phyloP scores from a whole-genome alignment of 1,284 basidiomycete species.

The Meripilus lineatus region DNA sequence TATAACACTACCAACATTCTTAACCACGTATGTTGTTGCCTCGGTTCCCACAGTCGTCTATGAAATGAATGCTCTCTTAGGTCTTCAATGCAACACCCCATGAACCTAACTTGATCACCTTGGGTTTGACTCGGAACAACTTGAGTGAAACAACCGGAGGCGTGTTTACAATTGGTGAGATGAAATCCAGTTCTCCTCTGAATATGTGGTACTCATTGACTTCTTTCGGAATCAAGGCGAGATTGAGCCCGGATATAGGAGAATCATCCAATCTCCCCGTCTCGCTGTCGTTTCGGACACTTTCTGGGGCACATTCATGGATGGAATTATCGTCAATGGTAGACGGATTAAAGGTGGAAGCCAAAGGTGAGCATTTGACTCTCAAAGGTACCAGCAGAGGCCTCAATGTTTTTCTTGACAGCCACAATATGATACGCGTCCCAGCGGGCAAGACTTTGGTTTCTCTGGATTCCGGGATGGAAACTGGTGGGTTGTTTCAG shows the following conservation, averaged over 20 bases:
- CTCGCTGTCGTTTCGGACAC: background rate
- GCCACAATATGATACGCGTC: too few relatives aligned
- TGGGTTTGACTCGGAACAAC: background rate
- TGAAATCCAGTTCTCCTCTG: background rate
- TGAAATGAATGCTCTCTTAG: too few relatives aligned
- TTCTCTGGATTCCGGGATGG: constrained; percentile 11
- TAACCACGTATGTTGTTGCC: background rate
- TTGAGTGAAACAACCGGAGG: background rate
- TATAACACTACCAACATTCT: too few relatives aligned
- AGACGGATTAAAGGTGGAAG: constrained; percentile 4
- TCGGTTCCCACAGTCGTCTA: background rate
- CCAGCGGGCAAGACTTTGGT: constrained; percentile 4
- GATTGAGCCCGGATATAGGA: background rate
- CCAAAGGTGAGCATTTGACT: background rate
- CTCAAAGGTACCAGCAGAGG: background rate
- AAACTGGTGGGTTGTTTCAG: background rate
- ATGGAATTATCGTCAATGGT: background rate
- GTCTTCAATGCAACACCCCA: background rate
- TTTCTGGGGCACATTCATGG: background rate
- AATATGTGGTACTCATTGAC: background rate
- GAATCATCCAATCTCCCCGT: background rate
- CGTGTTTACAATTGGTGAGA: background rate
- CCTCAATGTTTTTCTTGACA: background rate
- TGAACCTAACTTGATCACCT: background rate
- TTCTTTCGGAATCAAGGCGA: too few relatives aligned